Percentiles rank a stretch among this genome's conserved stretches.
phyloP scores from a whole-genome alignment of 192 early-diverging fungal species.

The Glomus cerebriforme region DNA sequence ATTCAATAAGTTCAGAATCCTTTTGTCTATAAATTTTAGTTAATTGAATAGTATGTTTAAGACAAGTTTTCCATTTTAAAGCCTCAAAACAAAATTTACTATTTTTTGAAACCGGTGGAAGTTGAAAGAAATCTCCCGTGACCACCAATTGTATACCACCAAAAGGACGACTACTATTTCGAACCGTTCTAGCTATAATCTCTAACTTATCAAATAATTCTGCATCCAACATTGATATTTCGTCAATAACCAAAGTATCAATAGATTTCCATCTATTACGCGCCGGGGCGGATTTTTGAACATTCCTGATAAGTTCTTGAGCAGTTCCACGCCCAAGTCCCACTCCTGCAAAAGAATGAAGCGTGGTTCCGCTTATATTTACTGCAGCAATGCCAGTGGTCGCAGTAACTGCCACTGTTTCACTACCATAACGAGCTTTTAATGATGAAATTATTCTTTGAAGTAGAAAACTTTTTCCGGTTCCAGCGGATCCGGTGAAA shows the following conservation, averaged over 20 bases:
- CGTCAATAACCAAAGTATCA: constrained; percentile 74
- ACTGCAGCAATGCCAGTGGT: constrained; percentile 61
- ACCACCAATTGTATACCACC: constrained; percentile 69
- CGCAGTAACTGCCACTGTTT: constrained; percentile 55
- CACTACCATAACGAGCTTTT: constrained; percentile 26
- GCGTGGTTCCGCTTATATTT: constrained; percentile 59
- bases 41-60: constrained; percentile 64
- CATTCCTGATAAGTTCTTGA: constrained; percentile 32
- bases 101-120: constrained; percentile 67
- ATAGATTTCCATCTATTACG: constrained; percentile 61
- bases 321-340: constrained; percentile 55
- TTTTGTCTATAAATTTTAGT: constrained; percentile 84
- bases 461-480: constrained; percentile 42
- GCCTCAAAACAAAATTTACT: constrained; percentile 68
- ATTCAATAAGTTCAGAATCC: constrained; percentile 70
- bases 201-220: constrained; percentile 75
- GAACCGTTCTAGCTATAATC: constrained; percentile 57
- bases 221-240: constrained; percentile 80
- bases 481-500: constrained; percentile 58
- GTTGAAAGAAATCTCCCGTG: constrained; percentile 82
- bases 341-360: constrained; percentile 66
- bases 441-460: constrained; percentile 44
- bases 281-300: constrained; percentile 36
- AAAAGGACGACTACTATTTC: constrained; percentile 53
- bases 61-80: constrained; percentile 52